Evolutionary conservation across 2,329 filamentous ascomycete genomes (phyloP).

Genomic region (Coniochaeta sp.): DNA sequence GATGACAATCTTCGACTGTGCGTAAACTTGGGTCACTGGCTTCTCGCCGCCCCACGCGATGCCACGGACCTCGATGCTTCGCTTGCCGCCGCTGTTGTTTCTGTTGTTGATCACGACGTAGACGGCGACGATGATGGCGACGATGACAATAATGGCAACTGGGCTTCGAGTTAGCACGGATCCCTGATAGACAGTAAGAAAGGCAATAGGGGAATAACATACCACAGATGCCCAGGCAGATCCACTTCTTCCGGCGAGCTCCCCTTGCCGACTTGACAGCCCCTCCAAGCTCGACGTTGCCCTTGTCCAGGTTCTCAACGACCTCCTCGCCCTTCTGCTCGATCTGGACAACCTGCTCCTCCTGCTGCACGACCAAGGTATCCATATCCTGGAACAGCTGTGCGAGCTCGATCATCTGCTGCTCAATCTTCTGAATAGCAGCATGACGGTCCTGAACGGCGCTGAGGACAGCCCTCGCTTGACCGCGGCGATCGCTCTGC

Average conservation of each 20-base stretch:
- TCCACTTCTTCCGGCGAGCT: constrained; percentile 93
- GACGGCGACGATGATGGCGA: constrained; percentile 42
- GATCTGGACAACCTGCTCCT: constrained; percentile 70
- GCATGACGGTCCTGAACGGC: constrained; percentile 78
- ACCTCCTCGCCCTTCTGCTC: constrained; percentile 84
- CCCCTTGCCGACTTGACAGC: constrained; percentile 75
- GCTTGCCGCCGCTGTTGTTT: constrained; percentile 8
- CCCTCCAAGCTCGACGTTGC: constrained; percentile 73
- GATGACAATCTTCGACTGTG: constrained; percentile 14
- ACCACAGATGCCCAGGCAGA: constrained; percentile 71
- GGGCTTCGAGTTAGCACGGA: neutral
- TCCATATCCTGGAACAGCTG: constrained; percentile 89
- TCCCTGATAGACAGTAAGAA: neutral
- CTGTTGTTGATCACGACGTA: constrained; percentile 34
- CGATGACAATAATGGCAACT: constrained; percentile 46
- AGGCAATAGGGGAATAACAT: constrained; percentile 20
- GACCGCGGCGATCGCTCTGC: constrained; percentile 71
- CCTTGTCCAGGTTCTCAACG: constrained; percentile 74
- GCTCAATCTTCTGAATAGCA: constrained; percentile 86
- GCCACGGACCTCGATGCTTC: constrained; percentile 11
- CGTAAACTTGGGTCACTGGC: constrained; percentile 11
- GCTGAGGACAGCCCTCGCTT: constrained; percentile 70
- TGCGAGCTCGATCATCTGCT: constrained; percentile 78
- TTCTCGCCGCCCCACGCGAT: constrained; percentile 11
- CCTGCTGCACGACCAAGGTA: constrained; percentile 77